Base-by-base conservation (phyloP, 169 alveolate species). In the Perkinsus chesapeaki region DNA sequence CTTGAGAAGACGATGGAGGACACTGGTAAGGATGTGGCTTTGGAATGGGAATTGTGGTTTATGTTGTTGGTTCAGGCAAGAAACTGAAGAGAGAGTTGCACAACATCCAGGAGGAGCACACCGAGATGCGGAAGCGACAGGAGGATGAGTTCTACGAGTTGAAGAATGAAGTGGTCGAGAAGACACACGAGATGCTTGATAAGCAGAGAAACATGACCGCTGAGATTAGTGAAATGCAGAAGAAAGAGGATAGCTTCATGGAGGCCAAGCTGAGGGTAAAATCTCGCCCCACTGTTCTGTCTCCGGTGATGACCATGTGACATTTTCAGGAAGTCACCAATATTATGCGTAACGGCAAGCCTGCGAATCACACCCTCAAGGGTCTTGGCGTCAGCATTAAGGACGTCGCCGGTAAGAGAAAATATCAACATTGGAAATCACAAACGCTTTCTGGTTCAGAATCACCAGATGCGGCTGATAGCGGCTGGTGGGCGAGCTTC, bases 401-500 rank as follows among this genome's bases (percentile, higher is more conserved):
- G 82, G 82, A 60, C 27, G 31, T 60, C 23, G 82, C 82, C 31
- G 82, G 82, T 60, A 34, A 60, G 82, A 60, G 0, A n/a, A 27
- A 60, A 20, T 12, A 12, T 7, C 82, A 0, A 7, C 31, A 60
- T 1, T 7, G 82, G 27, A 60, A 9, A 20, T 1, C 37, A 34
- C 3, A 0, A 34, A 60, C 0, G 12, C 82, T 5, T 16, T 34
- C 82, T 60, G 0, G 12, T 23, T 60, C 82, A 60, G 82, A 60
- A 60, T 60, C 82, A 20, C 82, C 82, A 27, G 82, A 60, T 60
- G 82, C 82, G 12, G 82, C 82, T 34, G 27, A 34, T 16, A 60
- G 82, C 82, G 82, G 82, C 27, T 60, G 82, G 82, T 60, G 82
- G 82, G 82, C 82, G 37, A 60, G 82, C 82, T 60, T 60, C 82